These are phyloP conservation scores for Sarocladiaceae sp. DNA, from an alignment of 2,329 filamentous ascomycete genomes.

Conservation along the genomic window DNA sequence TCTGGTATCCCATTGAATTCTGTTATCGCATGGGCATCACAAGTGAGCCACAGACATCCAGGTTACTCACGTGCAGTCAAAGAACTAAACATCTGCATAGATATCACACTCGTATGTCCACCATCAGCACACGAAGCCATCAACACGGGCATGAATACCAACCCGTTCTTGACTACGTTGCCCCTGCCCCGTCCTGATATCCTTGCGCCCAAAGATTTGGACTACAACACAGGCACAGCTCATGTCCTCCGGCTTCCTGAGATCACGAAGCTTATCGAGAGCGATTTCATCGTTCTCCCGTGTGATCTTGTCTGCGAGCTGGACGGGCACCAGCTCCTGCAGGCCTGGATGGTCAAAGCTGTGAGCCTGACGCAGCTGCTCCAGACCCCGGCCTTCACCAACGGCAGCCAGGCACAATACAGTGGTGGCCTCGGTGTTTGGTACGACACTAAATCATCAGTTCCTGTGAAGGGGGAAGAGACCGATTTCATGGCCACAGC, in stretches of 20 bases:
- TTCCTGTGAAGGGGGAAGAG: conserved; percentile 79
- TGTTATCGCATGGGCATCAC: conserved; percentile 76
- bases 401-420: conserved; percentile 33
- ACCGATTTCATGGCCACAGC: conserved; percentile 85
- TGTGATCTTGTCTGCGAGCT: conserved; percentile 93
- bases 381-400: conserved; percentile 36
- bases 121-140: conserved; percentile 62
- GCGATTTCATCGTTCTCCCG: conserved; percentile 84
- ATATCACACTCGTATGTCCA: conserved; percentile 57
- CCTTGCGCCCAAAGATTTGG: conserved; percentile 67
- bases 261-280: conserved; percentile 68
- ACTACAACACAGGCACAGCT: conserved; percentile 81
- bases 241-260: conserved; percentile 81
- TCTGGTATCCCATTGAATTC: conserved; percentile 84
- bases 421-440: conserved; percentile 83
- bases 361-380: conserved; percentile 60
- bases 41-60: conserved; percentile 47
- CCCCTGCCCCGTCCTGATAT: conserved; percentile 69
- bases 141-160: conserved; percentile 64
- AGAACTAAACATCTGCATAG: conserved; percentile 35
- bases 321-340: conserved; percentile 72
- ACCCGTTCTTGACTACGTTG: conserved; percentile 69
- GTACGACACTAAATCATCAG: conserved; percentile 76
- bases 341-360: conserved; percentile 87
- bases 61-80: background rate